A percentile compares a stretch with the other conserved stretches of the same genome.
Conservation (phyloP, 2,329 filamentous ascomycete species). For the Stagonosporopsis vannaccii region DNA sequence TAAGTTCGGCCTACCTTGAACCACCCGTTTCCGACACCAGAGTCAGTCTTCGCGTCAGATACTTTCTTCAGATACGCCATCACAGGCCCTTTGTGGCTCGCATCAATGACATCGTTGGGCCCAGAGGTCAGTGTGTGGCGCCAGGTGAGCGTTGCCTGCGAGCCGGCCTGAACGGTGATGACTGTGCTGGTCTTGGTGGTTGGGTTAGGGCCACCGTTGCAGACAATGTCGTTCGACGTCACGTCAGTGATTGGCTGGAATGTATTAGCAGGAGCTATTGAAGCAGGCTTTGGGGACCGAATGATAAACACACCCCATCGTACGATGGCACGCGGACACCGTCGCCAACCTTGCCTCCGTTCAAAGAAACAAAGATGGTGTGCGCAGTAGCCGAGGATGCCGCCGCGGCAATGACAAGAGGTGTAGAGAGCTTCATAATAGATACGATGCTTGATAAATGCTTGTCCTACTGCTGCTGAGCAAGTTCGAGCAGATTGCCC, state of each 20-base stretch:
- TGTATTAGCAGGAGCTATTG: slow-evolving; percentile 40
- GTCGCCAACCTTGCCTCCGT: slow-evolving; percentile 56
- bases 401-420: slow-evolving; percentile 34
- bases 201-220: slow-evolving; percentile 65
- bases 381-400: slow-evolving; percentile 54
- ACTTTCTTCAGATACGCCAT: slow-evolving; percentile 67
- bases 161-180: slow-evolving; percentile 55
- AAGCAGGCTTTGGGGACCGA: no score
- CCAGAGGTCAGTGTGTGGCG: slow-evolving; percentile 62
- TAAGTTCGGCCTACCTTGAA: slow-evolving; percentile 27
- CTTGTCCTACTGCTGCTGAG: slow-evolving; percentile 1
- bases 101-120: slow-evolving; percentile 62
- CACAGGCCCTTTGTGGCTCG: slow-evolving; percentile 63
- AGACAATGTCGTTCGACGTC: slow-evolving; percentile 61
- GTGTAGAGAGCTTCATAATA: slow-evolving; percentile 40
- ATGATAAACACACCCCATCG: slow-evolving; percentile 35
- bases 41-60: slow-evolving; percentile 52
- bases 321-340: slow-evolving; percentile 59
- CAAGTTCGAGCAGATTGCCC: slow-evolving; percentile 6
- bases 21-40: slow-evolving; percentile 36
- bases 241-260: slow-evolving; percentile 61
- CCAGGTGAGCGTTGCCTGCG: slow-evolving; percentile 63
- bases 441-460: background rate
- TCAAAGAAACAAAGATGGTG: slow-evolving; percentile 60
- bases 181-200: slow-evolving; percentile 40